Base-by-base conservation (phyloP, 768 basidiomycete genomes). In the Trametopsis cervina region DNA sequence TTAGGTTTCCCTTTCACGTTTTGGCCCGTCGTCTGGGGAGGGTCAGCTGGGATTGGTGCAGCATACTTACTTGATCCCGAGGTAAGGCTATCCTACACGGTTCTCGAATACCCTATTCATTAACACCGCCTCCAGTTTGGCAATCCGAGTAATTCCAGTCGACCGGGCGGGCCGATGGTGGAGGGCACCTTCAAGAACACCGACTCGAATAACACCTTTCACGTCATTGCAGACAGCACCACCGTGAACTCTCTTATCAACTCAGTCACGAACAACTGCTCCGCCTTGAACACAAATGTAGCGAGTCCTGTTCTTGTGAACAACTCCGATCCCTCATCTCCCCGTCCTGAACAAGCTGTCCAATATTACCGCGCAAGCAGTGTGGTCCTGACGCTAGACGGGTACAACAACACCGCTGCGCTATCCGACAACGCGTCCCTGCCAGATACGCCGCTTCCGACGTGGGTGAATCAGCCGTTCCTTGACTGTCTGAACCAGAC, bases 331-430 rank as follows among this genome's bases (percentile, higher is more conserved):
- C 53, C 64, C 2, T 54, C 54, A 2, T 53, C 49, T 1, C 66
- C 69, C 11, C 57, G 58, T 29, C 77, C 81, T 0, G 76, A 80
- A 54, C 74, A 82, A 55, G 74, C 71, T 0, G 55, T 84, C n/a
- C 77, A 85, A 49, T 86, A 85, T 60, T 86, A 80, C 57, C 79
- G 83, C 24, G 76, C 80, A 1, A 81, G 80, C 57, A 81, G 74
- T 38, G 70, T 83, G 29, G 76, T 73, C 1, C 67, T 85, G 21
- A 74, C 80, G 1, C 65, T 85, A 2, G 77, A 85, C 46, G 78
- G 78, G 0, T 85, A 85, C 58, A 84, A 85, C 56, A 75, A 85
- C 52, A 78, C 80, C 0, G 77, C 71, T 4, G 73, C 67, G 2
- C 62, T 78, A 20, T 63, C 55, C 1, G 54, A 50, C 23, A 66